Conservation (phyloP, 1,284 basidiomycete genomes). For the Leccinum laetum region DNA sequence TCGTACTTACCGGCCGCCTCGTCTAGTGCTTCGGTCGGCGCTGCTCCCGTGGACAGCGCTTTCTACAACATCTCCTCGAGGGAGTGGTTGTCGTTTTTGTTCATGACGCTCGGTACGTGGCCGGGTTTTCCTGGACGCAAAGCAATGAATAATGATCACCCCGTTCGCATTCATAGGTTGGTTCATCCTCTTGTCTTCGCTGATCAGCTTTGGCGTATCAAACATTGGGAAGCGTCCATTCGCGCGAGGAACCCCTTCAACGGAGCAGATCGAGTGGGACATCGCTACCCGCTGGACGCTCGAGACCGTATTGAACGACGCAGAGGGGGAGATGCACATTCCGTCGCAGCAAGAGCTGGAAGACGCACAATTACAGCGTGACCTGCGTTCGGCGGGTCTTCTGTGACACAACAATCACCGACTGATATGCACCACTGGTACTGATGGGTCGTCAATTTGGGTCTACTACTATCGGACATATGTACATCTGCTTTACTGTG, state of each 20-base stretch:
- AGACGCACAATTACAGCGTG: slow-evolving; percentile 49
- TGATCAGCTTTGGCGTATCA: slow-evolving; percentile 85
- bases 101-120: slow-evolving; percentile 80
- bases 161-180: slow-evolving; percentile 53
- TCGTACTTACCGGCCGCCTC: slow-evolving; percentile 16
- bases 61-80: slow-evolving; percentile 40
- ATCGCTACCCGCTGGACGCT: slow-evolving; percentile 46
- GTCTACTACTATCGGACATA: slow-evolving; percentile 15
- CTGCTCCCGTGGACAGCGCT: slow-evolving; percentile 11
- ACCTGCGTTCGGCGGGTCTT: slow-evolving; percentile 55
- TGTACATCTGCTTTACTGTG: slow-evolving; percentile 18
- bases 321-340: slow-evolving; percentile 26
- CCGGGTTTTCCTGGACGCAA: neutral
- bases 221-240: slow-evolving; percentile 74
- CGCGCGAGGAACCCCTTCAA: slow-evolving; percentile 38
- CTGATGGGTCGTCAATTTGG: neutral
- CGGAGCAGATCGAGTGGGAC: slow-evolving; percentile 49
- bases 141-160: neutral
- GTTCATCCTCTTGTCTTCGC: slow-evolving; percentile 82
- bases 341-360: slow-evolving; percentile 35
- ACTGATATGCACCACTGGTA: slow-evolving; percentile 5
- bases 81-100: slow-evolving; percentile 88
- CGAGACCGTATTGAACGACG: slow-evolving; percentile 40
- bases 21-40: slow-evolving; percentile 4
- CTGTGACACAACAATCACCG: slow-evolving; percentile 31